Evolutionary conservation across 139 green algal genomes (phyloP).

Genomic region (Bryopsis sp.): DNA sequence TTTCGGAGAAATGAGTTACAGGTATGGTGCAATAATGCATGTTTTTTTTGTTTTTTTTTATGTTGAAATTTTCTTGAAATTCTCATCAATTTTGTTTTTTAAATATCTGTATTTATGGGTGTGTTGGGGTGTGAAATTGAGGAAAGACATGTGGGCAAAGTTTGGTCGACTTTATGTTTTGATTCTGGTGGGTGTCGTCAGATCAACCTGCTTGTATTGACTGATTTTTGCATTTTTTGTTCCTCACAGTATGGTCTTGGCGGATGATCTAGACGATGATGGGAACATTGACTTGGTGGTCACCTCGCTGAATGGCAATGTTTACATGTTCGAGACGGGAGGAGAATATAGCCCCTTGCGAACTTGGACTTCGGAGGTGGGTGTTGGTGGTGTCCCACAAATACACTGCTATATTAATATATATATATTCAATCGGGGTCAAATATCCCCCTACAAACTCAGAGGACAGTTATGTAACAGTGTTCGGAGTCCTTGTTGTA

Average conservation of each 20-base stretch:
- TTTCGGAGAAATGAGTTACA: constrained; percentile 84
- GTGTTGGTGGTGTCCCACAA: background rate
- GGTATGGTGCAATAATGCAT: too few species aligned
- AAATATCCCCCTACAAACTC: background rate
- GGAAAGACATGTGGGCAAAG: too few species aligned
- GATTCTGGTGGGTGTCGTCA: too few species aligned
- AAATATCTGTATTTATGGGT: too few species aligned
- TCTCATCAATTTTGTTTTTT: too few species aligned
- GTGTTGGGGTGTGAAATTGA: too few species aligned
- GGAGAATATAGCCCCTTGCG: constrained; percentile 70
- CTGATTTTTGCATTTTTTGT: too few species aligned
- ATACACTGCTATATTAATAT: constrained; percentile 7
- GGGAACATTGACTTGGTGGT: constrained; percentile 78
- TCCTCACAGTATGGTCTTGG: constrained; percentile 85
- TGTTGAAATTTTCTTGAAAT: too few species aligned
- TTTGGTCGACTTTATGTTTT: too few species aligned
- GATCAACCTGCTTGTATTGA: too few species aligned
- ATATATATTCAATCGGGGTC: background rate
- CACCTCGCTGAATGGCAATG: constrained; percentile 89
- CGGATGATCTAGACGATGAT: constrained; percentile 80
- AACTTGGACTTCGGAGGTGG: constrained; percentile 44
- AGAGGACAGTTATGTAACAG: constrained; percentile 8
- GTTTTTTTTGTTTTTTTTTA: too few species aligned
- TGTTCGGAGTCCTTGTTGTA: background rate
- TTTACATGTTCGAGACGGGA: constrained; percentile 76